phyloP scores from a whole-genome alignment of 2,329 filamentous ascomycete genomes.

The Calonectria leucothoes region DNA sequence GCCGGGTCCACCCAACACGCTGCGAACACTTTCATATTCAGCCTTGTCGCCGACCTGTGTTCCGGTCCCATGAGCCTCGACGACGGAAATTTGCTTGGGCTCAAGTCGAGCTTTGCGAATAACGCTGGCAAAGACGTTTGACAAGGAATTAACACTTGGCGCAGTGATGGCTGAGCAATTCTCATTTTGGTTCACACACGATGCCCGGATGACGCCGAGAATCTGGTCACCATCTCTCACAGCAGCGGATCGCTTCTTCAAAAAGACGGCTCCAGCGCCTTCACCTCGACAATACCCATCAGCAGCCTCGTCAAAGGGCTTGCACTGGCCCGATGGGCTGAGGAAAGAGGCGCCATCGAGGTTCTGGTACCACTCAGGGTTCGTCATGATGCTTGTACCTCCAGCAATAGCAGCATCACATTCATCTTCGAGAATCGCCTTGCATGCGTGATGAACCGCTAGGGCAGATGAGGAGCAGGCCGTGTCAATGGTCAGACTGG shows the following conservation, averaged over 20 bases:
- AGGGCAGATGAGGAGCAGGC: constrained; percentile 52
- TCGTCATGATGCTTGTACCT: constrained; percentile 50
- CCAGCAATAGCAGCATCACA: constrained; percentile 50
- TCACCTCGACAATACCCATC: constrained; percentile 67
- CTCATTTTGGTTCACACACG: constrained; percentile 56
- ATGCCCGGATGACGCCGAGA: constrained; percentile 52
- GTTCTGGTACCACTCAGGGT: constrained; percentile 28
- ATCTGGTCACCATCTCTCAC: constrained; percentile 59
- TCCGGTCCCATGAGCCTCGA: background rate
- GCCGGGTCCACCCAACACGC: background rate
- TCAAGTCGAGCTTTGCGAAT: background rate
- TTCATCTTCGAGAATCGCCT: constrained; percentile 43
- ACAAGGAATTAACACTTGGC: background rate
- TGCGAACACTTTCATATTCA: background rate
- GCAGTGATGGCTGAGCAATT: constrained; percentile 27
- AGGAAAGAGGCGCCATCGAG: constrained; percentile 35
- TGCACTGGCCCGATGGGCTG: constrained; percentile 43
- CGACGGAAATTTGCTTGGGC: background rate
- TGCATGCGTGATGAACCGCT: constrained; percentile 49
- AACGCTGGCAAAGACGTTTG: background rate
- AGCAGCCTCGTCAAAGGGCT: constrained; percentile 50
- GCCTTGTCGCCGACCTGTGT: background rate
- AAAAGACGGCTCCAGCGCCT: constrained; percentile 54
- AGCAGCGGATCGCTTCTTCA: constrained; percentile 61
- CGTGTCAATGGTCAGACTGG: constrained; percentile 49